Evolutionary conservation across 2,329 filamentous ascomycete genomes (phyloP).

Genomic region (Talaromyces sp.): DNA sequence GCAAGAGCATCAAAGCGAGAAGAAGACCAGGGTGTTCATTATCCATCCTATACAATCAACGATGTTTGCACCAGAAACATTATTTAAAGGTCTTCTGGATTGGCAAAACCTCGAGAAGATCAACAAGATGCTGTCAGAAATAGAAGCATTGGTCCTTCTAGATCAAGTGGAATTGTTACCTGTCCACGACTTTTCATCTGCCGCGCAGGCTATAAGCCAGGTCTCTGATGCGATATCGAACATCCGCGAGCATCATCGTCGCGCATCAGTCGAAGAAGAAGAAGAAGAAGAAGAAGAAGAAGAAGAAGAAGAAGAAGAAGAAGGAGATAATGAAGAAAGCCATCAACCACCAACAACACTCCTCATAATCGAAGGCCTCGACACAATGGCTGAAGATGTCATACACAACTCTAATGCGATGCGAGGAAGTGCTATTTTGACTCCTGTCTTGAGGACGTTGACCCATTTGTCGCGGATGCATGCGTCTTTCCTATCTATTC

Average conservation of each 20-base stretch:
- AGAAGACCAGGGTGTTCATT: slow-evolving; percentile 28
- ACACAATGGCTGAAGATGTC: slow-evolving; percentile 35
- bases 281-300: not conserved
- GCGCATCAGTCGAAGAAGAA: not conserved
- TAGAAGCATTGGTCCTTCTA: slow-evolving; percentile 31
- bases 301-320: not conserved
- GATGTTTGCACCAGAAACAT: slow-evolving; percentile 30
- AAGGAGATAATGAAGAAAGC: not conserved
- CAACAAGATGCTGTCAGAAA: slow-evolving; percentile 16
- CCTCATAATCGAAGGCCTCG: slow-evolving; percentile 37
- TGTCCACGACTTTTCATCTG: slow-evolving; percentile 30
- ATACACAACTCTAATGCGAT: slow-evolving; percentile 38
- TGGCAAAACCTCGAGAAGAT: not conserved
- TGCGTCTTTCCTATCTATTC: slow-evolving; percentile 28
- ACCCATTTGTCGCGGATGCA: slow-evolving; percentile 33
- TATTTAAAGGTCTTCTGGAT: slow-evolving; percentile 29
- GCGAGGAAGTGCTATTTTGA: slow-evolving; percentile 33
- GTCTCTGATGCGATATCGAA: slow-evolving; percentile 28
- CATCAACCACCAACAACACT: slow-evolving; percentile 19
- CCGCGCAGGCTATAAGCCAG: slow-evolving; percentile 30
- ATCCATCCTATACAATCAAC: slow-evolving; percentile 32
- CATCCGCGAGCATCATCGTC: slow-evolving; percentile 19
- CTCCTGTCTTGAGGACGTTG: slow-evolving; percentile 31
- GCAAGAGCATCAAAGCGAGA: not conserved
- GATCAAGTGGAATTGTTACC: slow-evolving; percentile 35